Base-by-base conservation (phyloP, 495 filamentous ascomycete species). In the Daldinia bambusicola region DNA sequence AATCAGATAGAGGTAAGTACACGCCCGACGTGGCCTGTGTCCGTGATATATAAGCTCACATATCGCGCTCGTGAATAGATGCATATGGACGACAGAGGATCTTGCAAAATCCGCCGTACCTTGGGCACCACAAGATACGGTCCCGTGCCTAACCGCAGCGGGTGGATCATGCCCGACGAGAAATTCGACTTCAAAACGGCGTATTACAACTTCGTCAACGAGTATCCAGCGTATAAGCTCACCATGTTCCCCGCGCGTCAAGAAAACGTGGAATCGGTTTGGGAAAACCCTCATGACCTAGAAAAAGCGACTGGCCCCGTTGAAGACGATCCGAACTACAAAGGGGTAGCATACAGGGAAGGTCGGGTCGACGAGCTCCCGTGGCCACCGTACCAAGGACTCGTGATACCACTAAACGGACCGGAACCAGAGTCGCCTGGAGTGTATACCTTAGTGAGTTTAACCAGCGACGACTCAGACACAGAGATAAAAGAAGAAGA, bases 241-340 rank as follows among this genome's bases (percentile, higher is more conserved):
- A 71, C 68, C 8, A 71, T 71, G 68, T 71, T 66, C 52, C 68
- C 68, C 6, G 41, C 62, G 8, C 50, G 63, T 13, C 38, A 65
- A 1, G 13, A 40, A 6, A 62, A 30, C 12, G 52, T 71, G 6
- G 2, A 26, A 6, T 36, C n/a, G 22, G 52, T 53, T 4, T 71
- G 63, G 51, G 8, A 20, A 26, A 14, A 34, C 6, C 43, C 57
- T 2, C 58, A 57, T 12, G 12, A 26, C 2, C n/a, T 59, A n/a
- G 13, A 43, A 4, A 34, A 5, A 0, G 57, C 57, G 1, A 22
- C 59, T 26, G 68, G 68, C 4, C 32, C 16, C 10, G 0, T 45
- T 5, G 10, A 38, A 20, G 63, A 71, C 36, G 68, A 71, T 41
- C 68, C 68, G 34, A 71, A 71, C 30, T 16, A 6, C 38, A 4